Conservation (phyloP, 768 basidiomycete genomes). For the Amanita phalloides region DNA sequence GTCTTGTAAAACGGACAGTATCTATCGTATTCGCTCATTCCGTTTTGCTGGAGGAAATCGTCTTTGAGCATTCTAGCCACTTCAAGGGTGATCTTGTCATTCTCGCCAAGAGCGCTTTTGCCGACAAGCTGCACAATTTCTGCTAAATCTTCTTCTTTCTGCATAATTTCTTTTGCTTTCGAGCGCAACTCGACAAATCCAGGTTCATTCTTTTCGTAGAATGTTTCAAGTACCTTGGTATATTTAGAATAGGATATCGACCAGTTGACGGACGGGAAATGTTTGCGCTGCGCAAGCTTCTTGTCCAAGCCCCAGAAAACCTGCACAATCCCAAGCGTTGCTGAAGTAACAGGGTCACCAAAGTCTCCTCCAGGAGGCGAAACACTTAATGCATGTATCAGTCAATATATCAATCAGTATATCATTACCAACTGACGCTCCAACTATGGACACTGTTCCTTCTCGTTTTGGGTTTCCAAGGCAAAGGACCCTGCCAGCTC, state of each 20-base stretch:
- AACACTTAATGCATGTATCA: conserved; percentile 44
- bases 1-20: conserved; percentile 99
- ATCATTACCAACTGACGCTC: conserved; percentile 62
- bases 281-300: conserved; percentile 96
- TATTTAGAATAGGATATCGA: conserved; percentile 99
- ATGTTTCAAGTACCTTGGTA: conserved; percentile 83
- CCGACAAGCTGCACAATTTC: conserved; percentile 99
- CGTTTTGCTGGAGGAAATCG: conserved; percentile 96
- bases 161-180: conserved; percentile 91
- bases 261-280: conserved; percentile 99
- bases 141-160: conserved; percentile 97
- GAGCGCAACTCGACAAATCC: conserved; percentile 94
- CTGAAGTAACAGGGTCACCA: conserved; percentile 96
- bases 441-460: conserved; percentile 96
- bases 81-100: conserved; percentile 96
- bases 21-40: conserved; percentile 95
- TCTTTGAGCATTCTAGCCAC: conserved; percentile 97
- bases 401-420: conserved; percentile 1
- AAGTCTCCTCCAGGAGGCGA: conserved; percentile 99
- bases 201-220: conserved; percentile 84
- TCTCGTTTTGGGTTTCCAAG: conserved; percentile 80
- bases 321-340: conserved; percentile 97
- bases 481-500: conserved; percentile 92
- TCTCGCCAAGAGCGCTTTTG: conserved; percentile 94
- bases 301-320: conserved; percentile 99